Evolutionary conservation across 306 rosid species (phyloP), one percentile per base, ranked within the genome.

Genomic region (Canavalia ensiformis): DNA sequence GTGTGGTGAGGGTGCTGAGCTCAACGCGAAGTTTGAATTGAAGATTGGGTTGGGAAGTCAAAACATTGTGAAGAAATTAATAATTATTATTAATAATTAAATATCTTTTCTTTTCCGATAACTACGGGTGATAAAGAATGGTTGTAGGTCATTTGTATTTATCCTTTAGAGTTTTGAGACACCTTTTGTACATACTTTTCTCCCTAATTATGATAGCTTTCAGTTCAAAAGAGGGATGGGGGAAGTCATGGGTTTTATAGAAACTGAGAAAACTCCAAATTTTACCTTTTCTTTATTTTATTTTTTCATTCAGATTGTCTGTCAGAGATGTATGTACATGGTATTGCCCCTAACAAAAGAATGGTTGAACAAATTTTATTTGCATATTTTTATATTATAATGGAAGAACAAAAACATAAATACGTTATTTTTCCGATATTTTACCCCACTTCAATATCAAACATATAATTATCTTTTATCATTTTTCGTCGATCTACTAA

Each of bases 21-120:
- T 83, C 81, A 83, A 83, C 89, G 78, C 87, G 85, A 7, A n/a
- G 63, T 74, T 72, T 78, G 76, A 72, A 44, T 76, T 49, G 73
- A 50, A 49, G 13, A 11, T 75, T 37, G 10, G 7, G 18, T 55
- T 18, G 50, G 47, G 2, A 3, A 10, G 52, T 81, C 79, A 52
- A 72, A 49, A 60, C 7, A 41, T 13, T 66, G 25, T 2, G 30
- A 65, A 65, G 25, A 18, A 18, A 18, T 18, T 18, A 18, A 35
- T 35, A 37, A 37, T 2, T 37, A 39, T 42, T 66, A 41, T 34
- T 41, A 64, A 37, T 8, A 57, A 58, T 55, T 5, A 30, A 18
- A 31, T 60, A 33, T 31, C 5, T 10, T 60, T 60, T 8, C 5
- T 59, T 57, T 57, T 29, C 63, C 37, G 13, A 12, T 0, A 31